Evolutionary conservation across 2,329 filamentous ascomycete genomes (phyloP).

Genomic region (Dactylellina parvicollis): DNA sequence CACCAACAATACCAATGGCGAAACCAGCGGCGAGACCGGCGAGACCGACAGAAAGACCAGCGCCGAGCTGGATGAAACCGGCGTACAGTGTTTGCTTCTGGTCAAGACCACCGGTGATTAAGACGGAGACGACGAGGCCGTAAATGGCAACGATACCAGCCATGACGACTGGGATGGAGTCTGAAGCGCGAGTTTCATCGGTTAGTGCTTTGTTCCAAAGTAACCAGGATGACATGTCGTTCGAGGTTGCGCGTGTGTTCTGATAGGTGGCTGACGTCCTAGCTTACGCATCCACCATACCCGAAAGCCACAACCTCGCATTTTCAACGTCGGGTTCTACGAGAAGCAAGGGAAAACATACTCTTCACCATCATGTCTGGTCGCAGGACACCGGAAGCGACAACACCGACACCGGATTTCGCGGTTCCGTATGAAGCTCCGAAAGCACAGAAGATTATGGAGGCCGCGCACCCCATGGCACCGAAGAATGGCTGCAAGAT

Average conservation of each 20-base stretch:
- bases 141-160: conserved; percentile 99
- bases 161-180: conserved; percentile 99
- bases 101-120: conserved; percentile 81
- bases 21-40: conserved; percentile 84
- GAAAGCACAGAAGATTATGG: conserved; percentile 96
- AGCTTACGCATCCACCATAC: conserved; percentile 43
- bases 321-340: conserved; percentile 1
- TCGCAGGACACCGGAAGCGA: conserved; percentile 95
- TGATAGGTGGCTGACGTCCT: conserved; percentile 32
- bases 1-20: conserved; percentile 86
- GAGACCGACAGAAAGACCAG: conserved; percentile 82
- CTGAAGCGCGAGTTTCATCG: conserved; percentile 64
- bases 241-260: not conserved
- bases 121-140: conserved; percentile 85
- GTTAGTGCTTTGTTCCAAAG: conserved; percentile 51
- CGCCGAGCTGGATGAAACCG: conserved; percentile 85
- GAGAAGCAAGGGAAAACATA: conserved; percentile 66
- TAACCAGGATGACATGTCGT: not conserved
- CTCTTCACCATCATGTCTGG: conserved; percentile 99
- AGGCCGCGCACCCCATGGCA: conserved; percentile 93
- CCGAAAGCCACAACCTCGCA: conserved; percentile 3
- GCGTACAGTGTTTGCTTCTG: conserved; percentile 80
- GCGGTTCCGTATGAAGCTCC: conserved; percentile 98
- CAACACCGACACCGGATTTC: conserved; percentile 98
- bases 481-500: conserved; percentile 81